Base-by-base conservation (phyloP, 345 rosid species). In the Euclidium syriacum region DNA sequence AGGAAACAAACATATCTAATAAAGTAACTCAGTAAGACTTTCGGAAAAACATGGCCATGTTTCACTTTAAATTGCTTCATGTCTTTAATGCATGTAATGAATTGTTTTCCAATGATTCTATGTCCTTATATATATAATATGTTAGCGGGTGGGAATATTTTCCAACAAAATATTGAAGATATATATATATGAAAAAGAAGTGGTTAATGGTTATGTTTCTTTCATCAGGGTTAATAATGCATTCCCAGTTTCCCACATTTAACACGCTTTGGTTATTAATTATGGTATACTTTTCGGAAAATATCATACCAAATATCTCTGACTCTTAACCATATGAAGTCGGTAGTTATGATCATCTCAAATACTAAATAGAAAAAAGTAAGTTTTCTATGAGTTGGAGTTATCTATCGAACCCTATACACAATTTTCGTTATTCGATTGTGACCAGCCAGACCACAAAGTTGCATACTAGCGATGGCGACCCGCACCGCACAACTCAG, bases 361-460 rank as follows among this genome's bases (percentile, higher is more conserved):
- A 51, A 36, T 46, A 48, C 51, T 62, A 46, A 44, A 52, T 44
- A 19, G 16, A 34, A 46, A 69, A 49, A 11, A 14, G 7, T 19
- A 41, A 44, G 20, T 27, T 52, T 61, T 52, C 56, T 14, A 43
- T 15, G 54, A 69, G 26, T 52, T 69, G 68, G 73, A 69, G 42
- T 61, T 69, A 61, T 61, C 68, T 69, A 61, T 69, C 68, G 47
- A 69, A 58, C 57, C 44, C 63, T n/a, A 40, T 62, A 53, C 62
- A 70, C 69, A 55, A 38, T 62, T 54, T 62, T 46, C n/a, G 52
- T 55, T 70, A 70, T 62, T 63, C 69, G 52, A 70, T 16, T 18
- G 52, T 54, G 64, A 58, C 41, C 3, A 36, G 41, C 16, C 41
- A 30, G 34, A 11, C 33, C 47, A 56, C 10, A 12, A 43, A 42